phyloP scores from a whole-genome alignment of 1,284 basidiomycete genomes.

The Ganoderma sp. region DNA sequence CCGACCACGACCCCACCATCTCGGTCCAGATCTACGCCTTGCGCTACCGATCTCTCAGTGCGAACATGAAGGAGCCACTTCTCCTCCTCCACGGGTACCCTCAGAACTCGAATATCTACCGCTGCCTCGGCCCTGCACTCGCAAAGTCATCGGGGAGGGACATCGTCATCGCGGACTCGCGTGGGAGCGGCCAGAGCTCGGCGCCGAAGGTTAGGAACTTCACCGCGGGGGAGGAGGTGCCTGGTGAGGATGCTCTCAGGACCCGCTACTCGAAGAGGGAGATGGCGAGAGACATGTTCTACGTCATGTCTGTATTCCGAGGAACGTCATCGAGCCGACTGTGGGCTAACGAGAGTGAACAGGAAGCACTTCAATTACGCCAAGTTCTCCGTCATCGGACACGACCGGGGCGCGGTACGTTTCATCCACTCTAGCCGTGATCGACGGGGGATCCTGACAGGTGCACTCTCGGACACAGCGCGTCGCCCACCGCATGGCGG shows the following conservation, averaged over 20 bases:
- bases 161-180: conserved; percentile 6
- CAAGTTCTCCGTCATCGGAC: conserved; percentile 9
- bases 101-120: conserved; percentile 6
- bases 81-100: conserved; percentile 4
- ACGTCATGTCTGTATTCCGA: background rate
- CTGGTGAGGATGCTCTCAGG: background rate
- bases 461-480: background rate
- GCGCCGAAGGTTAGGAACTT: conserved; percentile 6
- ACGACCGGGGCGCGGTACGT: conserved; percentile 5
- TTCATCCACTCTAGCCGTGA: no score
- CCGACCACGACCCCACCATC: background rate
- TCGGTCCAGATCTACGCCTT: conserved; percentile 5
- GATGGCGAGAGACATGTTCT: conserved; percentile 1
- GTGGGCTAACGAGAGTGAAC: background rate
- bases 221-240: background rate
- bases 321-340: background rate
- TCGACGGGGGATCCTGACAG: background rate
- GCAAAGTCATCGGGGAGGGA: conserved; percentile 1
- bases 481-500: conserved; percentile 1
- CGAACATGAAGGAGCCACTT: background rate
- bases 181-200: conserved; percentile 5
- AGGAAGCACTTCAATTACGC: conserved; percentile 6
- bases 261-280: conserved; percentile 6
- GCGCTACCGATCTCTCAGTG: background rate
- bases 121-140: conserved; percentile 4